phyloP scores from a whole-genome alignment of 2,329 filamentous ascomycete genomes.

The Neonectria hederae region DNA sequence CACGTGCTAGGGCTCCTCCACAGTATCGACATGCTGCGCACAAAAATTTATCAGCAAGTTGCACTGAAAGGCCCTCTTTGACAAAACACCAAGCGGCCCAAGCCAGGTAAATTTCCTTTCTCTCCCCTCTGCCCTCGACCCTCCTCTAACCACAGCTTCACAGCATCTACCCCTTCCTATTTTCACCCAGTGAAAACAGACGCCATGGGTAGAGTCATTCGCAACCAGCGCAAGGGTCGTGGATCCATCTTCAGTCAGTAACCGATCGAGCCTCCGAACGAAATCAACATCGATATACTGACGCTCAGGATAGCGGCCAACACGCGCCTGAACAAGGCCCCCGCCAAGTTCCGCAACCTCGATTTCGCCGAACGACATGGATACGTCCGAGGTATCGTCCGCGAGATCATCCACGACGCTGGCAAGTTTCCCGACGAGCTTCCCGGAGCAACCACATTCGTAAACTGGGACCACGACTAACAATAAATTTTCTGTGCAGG shows the following conservation, averaged over 20 bases:
- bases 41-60: slow-evolving; percentile 50
- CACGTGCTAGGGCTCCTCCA: slow-evolving; percentile 52
- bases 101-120: slow-evolving; percentile 49
- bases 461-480: slow-evolving; percentile 38
- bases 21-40: slow-evolving; percentile 44
- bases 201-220: slow-evolving; percentile 69
- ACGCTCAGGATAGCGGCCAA: slow-evolving; percentile 68
- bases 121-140: slow-evolving; percentile 40
- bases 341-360: slow-evolving; percentile 91
- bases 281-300: slow-evolving; percentile 45
- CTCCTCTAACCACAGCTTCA: slow-evolving; percentile 44
- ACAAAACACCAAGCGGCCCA: slow-evolving; percentile 53
- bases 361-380: slow-evolving; percentile 98
- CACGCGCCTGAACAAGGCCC: slow-evolving; percentile 89
- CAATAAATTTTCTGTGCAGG: slow-evolving; percentile 44
- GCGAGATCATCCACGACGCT: slow-evolving; percentile 99
- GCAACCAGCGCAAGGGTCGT: slow-evolving; percentile 72
- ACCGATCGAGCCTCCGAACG: slow-evolving; percentile 37
- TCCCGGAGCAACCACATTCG: slow-evolving; percentile 22
- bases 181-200: slow-evolving; percentile 49
- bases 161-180: slow-evolving; percentile 46
- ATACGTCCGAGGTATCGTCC: slow-evolving; percentile 96
- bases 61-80: slow-evolving; percentile 44
- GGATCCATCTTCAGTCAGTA: slow-evolving; percentile 67
- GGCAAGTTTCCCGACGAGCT: slow-evolving; percentile 59